Evolutionary conservation across 768 basidiomycete species (phyloP).

Genomic region (Suillus weaverae): DNA sequence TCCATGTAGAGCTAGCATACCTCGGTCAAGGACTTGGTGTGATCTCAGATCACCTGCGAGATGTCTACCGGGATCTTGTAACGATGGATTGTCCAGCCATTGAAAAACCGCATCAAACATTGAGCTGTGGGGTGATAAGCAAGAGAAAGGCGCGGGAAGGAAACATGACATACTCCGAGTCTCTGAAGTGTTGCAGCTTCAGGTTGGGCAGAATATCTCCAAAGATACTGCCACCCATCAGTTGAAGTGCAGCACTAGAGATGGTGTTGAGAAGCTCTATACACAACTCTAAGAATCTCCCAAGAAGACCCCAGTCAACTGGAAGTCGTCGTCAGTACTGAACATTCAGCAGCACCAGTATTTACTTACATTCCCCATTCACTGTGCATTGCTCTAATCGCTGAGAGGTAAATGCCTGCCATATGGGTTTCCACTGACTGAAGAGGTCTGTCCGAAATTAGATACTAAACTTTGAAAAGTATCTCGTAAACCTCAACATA

Average conservation of each 20-base stretch:
- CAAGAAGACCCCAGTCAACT: slow-evolving; percentile 63
- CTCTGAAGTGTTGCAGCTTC: slow-evolving; percentile 31
- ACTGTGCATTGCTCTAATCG: slow-evolving; percentile 26
- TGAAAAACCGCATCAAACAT: slow-evolving; percentile 26
- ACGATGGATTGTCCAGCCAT: slow-evolving; percentile 27
- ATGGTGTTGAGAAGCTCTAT: slow-evolving; percentile 43
- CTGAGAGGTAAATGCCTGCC: slow-evolving; percentile 20
- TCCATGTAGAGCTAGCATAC: slow-evolving; percentile 9
- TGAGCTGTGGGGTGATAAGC: slow-evolving; percentile 17
- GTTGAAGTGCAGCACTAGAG: slow-evolving; percentile 25
- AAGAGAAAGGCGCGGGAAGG: neutral
- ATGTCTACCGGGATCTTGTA: slow-evolving; percentile 14
- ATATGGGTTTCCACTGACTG: slow-evolving; percentile 22
- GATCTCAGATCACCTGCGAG: slow-evolving; percentile 25
- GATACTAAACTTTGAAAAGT: slow-evolving; percentile 2
- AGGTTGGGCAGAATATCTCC: slow-evolving; percentile 36
- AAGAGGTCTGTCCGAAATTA: slow-evolving; percentile 24
- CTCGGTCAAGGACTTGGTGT: slow-evolving; percentile 30
- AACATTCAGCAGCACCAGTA: neutral
- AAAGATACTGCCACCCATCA: slow-evolving; percentile 29
- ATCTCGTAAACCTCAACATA: slow-evolving; percentile 31
- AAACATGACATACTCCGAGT: slow-evolving; percentile 40
- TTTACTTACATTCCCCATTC: slow-evolving; percentile 48
- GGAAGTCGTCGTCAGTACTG: slow-evolving; percentile 7
- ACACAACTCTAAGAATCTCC: slow-evolving; percentile 42